Evolutionary conservation across 2,329 filamentous ascomycete genomes (phyloP).

Genomic region (Daldinia eschscholtzii): DNA sequence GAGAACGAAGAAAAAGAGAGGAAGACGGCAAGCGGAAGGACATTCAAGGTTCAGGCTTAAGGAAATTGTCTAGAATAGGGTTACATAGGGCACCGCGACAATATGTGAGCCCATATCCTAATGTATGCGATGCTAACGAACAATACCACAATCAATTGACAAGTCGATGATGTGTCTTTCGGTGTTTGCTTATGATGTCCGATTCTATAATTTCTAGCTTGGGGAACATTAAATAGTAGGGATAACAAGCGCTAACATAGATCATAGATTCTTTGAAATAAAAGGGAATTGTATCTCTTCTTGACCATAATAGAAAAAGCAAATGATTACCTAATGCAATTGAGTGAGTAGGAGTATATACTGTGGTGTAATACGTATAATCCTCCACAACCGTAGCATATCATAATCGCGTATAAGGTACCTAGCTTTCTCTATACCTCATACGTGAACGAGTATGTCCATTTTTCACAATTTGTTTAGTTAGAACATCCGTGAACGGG

Average conservation of each 20-base stretch:
- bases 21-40: constrained; percentile 96
- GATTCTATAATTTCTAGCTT: neutral
- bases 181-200: neutral
- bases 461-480: neutral
- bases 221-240: neutral
- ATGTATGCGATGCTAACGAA: constrained; percentile 27
- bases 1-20: constrained; percentile 97
- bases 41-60: constrained; percentile 72
- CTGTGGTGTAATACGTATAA: too few relatives aligned
- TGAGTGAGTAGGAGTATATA: too few relatives aligned
- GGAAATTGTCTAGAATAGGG: constrained; percentile 7
- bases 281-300: too few relatives aligned
- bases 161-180: constrained; percentile 8
- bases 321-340: too few relatives aligned
- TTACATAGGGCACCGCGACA: constrained; percentile 7
- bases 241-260: neutral
- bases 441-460: neutral
- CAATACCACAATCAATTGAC: constrained; percentile 31
- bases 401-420: neutral
- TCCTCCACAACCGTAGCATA: too few relatives aligned
- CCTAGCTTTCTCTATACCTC: neutral
- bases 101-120: constrained; percentile 16
- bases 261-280: too few relatives aligned
- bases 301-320: too few relatives aligned
- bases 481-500: neutral